Conservation (phyloP, 75 land plant species). For the Cupressus sempervirens region DNA sequence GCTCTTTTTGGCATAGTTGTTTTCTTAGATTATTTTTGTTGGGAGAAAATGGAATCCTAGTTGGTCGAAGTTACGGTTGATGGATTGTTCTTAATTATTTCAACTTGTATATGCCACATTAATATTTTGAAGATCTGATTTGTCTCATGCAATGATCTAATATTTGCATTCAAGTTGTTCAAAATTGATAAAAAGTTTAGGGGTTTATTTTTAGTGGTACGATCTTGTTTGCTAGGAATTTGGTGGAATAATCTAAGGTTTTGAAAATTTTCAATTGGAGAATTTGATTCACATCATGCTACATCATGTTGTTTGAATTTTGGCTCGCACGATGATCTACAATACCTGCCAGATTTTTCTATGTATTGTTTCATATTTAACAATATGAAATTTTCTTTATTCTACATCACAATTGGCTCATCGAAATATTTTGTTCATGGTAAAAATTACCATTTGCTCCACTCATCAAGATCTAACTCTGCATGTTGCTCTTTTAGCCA, state of each 20-base stretch:
- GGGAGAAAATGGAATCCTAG: neutral
- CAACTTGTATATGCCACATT: too few relatives aligned
- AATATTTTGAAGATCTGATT: neutral
- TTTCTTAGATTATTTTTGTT: neutral
- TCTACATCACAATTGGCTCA: neutral
- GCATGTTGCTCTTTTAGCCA: neutral
- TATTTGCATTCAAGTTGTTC: neutral
- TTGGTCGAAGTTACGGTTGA: neutral
- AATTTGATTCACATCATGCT: neutral
- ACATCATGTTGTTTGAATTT: too few relatives aligned
- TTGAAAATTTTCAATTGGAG: neutral
- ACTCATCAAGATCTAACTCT: neutral
- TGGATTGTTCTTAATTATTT: neutral
- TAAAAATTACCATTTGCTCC: neutral
- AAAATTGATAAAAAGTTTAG: neutral
- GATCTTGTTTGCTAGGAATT: too few relatives aligned
- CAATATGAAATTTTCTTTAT: neutral
- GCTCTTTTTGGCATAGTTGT: neutral
- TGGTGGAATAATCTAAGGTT: too few relatives aligned
- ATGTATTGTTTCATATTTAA: neutral
- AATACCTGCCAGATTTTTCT: neutral
- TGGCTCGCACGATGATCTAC: neutral
- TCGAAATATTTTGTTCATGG: neutral
- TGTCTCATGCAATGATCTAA: neutral
- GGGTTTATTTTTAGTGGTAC: neutral